Percentiles rank a stretch among this genome's conserved stretches.
Evolutionary conservation across 2,329 filamentous ascomycete species (phyloP).

Genomic region (Ascocoryne sarcoides): DNA sequence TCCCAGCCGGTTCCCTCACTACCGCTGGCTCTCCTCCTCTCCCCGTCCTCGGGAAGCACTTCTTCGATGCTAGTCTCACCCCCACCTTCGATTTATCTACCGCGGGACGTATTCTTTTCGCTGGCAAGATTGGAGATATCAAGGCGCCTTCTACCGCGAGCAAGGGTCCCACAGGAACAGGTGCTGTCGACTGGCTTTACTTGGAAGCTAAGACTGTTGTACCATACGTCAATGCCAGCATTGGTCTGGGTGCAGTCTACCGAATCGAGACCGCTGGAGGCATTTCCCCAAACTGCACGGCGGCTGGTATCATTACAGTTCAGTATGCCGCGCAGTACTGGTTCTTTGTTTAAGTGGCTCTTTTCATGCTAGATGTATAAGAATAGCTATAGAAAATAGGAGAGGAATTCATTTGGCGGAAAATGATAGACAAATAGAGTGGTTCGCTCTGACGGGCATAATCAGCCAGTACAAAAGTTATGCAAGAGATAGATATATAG

Average conservation of each 20-base stretch:
- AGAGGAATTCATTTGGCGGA: no score
- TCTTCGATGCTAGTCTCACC: conserved; percentile 21
- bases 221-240: conserved; percentile 8
- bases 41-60: conserved; percentile 21
- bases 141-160: conserved; percentile 18
- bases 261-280: conserved; percentile 27
- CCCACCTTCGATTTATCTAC: conserved; percentile 24
- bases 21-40: conserved; percentile 5
- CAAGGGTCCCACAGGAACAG: conserved; percentile 19
- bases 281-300: conserved; percentile 12
- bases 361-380: no score
- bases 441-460: no score
- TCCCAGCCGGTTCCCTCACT: conserved; percentile 6
- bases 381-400: neutral
- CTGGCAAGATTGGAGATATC: conserved; percentile 16
- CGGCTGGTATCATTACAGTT: conserved; percentile 10
- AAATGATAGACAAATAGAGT: no score
- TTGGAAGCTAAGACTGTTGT: conserved; percentile 17
- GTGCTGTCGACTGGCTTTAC: conserved; percentile 26
- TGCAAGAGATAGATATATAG: no score
- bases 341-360: conserved; percentile 10
- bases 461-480: no score
- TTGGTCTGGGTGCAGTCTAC: conserved; percentile 20
- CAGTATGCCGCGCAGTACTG: conserved; percentile 25
- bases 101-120: conserved; percentile 16